Conservation (phyloP, 768 basidiomycete species). For the Leccinum imitatum region DNA sequence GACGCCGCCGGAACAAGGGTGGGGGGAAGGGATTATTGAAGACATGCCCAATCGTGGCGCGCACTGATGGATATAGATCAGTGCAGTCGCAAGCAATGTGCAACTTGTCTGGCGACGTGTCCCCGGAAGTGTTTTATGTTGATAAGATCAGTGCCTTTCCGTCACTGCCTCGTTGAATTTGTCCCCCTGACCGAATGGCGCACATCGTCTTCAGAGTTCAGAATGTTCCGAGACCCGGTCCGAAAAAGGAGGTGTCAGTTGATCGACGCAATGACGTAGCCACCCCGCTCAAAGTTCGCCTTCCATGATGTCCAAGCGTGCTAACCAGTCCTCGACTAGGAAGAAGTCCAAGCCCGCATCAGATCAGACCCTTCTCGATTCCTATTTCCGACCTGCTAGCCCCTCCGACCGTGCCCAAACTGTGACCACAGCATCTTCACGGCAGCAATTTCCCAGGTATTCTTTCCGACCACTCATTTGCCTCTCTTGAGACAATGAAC, state of each 20-base stretch:
- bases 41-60: constrained; percentile 17
- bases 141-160: constrained; percentile 3
- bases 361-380: constrained; percentile 23
- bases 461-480: constrained; percentile 18
- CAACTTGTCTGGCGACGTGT: not conserved
- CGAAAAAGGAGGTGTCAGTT: constrained; percentile 21
- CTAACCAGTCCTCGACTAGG: constrained; percentile 4
- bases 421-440: constrained; percentile 11
- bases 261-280: constrained; percentile 30
- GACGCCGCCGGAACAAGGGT: constrained; percentile 17
- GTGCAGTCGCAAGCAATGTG: not conserved
- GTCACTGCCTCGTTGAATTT: not conserved
- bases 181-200: not conserved
- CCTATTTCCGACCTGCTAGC: constrained; percentile 25
- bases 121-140: not conserved
- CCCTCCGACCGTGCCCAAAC: constrained; percentile 10
- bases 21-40: constrained; percentile 8
- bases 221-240: constrained; percentile 2
- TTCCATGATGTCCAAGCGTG: constrained; percentile 23
- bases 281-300: constrained; percentile 17
- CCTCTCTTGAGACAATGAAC: constrained; percentile 11
- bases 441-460: constrained; percentile 16
- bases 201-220: not conserved
- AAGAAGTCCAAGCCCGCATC: constrained; percentile 24
- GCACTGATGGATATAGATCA: constrained; percentile 8